Percentiles rank a stretch among this genome's conserved stretches.
These are phyloP conservation scores for Phytopythium boreale DNA, from an alignment of 352 stramenopile species.

Conservation along the genomic window DNA sequence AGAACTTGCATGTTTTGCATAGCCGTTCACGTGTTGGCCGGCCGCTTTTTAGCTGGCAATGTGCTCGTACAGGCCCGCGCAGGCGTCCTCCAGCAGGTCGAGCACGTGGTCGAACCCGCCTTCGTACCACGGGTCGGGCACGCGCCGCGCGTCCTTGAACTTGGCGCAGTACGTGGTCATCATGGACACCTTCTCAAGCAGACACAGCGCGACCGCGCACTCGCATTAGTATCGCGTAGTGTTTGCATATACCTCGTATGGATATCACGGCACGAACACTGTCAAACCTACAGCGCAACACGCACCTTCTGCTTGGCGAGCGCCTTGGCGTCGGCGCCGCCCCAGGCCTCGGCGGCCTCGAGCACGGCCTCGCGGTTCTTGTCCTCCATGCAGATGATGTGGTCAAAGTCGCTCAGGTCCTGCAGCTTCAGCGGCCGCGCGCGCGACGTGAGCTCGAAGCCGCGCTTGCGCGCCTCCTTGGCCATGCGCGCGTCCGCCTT, in stretches of 20 bases:
- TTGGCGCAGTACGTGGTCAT: constrained; percentile 83
- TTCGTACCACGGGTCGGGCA: constrained; percentile 86
- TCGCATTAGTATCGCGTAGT: constrained; percentile 4
- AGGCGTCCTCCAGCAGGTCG: constrained; percentile 88
- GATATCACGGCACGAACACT: background rate
- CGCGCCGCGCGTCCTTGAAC: constrained; percentile 52
- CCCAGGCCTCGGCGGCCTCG: constrained; percentile 80
- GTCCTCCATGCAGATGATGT: constrained; percentile 89
- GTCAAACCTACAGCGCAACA: background rate
- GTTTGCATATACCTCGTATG: background rate
- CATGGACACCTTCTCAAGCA: constrained; percentile 52
- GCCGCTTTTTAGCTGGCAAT: constrained; percentile 13
- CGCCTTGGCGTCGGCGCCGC: constrained; percentile 44
- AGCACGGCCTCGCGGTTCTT: constrained; percentile 82
- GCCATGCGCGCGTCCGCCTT: constrained; percentile 77
- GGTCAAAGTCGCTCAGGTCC: constrained; percentile 83
- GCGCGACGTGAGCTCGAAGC: constrained; percentile 75
- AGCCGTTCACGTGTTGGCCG: background rate
- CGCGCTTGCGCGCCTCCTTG: constrained; percentile 80
- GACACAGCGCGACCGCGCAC: background rate
- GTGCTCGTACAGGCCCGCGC: constrained; percentile 67
- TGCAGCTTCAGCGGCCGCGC: constrained; percentile 65
- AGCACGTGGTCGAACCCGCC: constrained; percentile 89
- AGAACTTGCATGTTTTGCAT: background rate
- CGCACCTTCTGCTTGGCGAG: constrained; percentile 55